Percentiles rank a stretch among this genome's conserved stretches.
Evolutionary conservation across 1,139 yeast genomes (phyloP).

Genomic region (Hansenula sp.): DNA sequence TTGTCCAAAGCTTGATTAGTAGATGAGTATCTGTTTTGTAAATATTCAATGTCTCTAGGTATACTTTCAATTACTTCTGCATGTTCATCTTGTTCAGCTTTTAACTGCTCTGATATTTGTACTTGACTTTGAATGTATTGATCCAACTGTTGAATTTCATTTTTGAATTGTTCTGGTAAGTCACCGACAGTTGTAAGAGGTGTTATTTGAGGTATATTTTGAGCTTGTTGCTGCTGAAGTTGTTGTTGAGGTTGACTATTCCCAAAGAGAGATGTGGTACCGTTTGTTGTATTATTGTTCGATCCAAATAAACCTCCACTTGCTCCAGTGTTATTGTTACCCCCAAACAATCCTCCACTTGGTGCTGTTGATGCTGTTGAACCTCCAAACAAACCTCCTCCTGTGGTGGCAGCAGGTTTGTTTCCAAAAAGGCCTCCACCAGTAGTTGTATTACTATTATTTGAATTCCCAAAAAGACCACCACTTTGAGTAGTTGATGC

Average conservation of each 20-base stretch:
- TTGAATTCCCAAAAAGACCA: constrained; percentile 21
- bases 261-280: constrained; percentile 30
- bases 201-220: constrained; percentile 50
- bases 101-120: constrained; percentile 73
- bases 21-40: constrained; percentile 57
- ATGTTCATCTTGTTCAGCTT: constrained; percentile 60
- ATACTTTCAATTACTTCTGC: constrained; percentile 69
- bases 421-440: constrained; percentile 1
- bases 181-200: constrained; percentile 88
- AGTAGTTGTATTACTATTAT: constrained; percentile 6
- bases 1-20: constrained; percentile 64
- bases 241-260: constrained; percentile 26
- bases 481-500: too few relatives aligned
- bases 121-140: constrained; percentile 81
- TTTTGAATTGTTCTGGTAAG: constrained; percentile 69
- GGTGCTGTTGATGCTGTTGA: not conserved
- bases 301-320: constrained; percentile 40
- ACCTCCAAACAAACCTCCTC: constrained; percentile 11
- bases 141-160: constrained; percentile 78
- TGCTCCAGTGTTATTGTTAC: constrained; percentile 12
- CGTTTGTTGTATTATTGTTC: constrained; percentile 14
- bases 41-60: constrained; percentile 77
- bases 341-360: constrained; percentile 11
- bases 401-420: constrained; percentile 2
- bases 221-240: constrained; percentile 34